phyloP scores from a whole-genome alignment of 1,139 yeast species.

The Scheffersomyces titani region DNA sequence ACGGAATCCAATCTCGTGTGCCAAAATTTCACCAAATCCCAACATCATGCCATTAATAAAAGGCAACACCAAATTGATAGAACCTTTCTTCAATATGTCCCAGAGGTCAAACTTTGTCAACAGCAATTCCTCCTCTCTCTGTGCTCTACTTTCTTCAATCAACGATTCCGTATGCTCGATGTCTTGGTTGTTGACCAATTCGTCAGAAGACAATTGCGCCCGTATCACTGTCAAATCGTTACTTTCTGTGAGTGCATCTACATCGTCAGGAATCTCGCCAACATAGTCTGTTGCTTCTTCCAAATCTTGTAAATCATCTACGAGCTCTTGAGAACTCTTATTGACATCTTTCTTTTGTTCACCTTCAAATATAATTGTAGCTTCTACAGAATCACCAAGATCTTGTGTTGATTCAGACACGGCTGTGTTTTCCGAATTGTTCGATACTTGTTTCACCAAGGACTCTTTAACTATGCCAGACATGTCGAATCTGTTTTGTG shows the following conservation, averaged over 20 bases:
- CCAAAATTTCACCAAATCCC: slow-evolving; percentile 94
- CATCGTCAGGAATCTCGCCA: slow-evolving; percentile 2
- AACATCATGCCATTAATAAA: slow-evolving; percentile 93
- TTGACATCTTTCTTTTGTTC: not conserved
- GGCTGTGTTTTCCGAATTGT: not conserved
- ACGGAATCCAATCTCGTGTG: slow-evolving; percentile 86
- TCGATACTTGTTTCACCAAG: not conserved
- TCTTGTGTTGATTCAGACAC: not conserved
- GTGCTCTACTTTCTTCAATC: not conserved
- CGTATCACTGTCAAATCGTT: slow-evolving; percentile 6
- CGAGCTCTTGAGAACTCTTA: not conserved
- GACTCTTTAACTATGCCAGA: not conserved
- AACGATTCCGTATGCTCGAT: not conserved
- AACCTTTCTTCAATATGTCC: slow-evolving; percentile 48
- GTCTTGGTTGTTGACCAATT: slow-evolving; percentile 4
- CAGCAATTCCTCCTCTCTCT: not conserved
- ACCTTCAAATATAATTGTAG: not conserved
- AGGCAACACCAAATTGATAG: slow-evolving; percentile 80
- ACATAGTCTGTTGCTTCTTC: not conserved
- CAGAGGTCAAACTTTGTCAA: slow-evolving; percentile 18
- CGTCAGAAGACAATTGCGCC: slow-evolving; percentile 10
- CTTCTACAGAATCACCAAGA: not conserved
- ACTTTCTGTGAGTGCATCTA: slow-evolving; percentile 6
- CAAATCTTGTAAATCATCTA: not conserved
- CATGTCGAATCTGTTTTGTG: not conserved